Percentiles rank a stretch among this genome's conserved stretches.
phyloP scores from a whole-genome alignment of 768 basidiomycete species.

The Termitomyces sp. region DNA sequence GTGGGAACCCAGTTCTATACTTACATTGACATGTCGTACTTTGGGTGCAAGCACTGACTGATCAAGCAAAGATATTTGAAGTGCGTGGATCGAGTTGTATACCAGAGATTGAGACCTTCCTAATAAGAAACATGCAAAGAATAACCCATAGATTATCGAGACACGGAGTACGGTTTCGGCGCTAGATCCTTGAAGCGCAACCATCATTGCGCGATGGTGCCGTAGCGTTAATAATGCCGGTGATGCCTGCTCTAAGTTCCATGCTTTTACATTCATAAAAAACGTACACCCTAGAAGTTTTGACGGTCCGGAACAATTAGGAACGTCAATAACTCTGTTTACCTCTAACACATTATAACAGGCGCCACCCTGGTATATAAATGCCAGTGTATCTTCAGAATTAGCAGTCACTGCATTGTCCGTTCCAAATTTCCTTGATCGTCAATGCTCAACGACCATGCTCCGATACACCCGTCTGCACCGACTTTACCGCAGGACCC shows the following conservation, averaged over 20 bases:
- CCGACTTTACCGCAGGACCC: neutral
- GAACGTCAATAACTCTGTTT: conserved; percentile 1
- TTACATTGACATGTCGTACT: conserved; percentile 29
- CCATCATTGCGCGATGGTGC: neutral
- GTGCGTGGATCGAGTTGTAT: neutral
- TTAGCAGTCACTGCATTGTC: neutral
- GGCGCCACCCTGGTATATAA: conserved; percentile 6
- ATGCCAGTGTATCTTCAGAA: neutral
- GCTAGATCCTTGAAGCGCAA: neutral
- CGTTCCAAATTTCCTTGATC: conserved; percentile 3
- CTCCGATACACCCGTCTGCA: neutral
- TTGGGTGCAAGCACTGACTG: neutral
- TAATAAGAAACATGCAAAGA: neutral
- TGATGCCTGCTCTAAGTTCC: neutral
- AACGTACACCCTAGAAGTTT: neutral
- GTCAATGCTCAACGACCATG: conserved; percentile 1
- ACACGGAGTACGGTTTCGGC: neutral
- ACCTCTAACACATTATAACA: neutral
- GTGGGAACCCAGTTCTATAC: conserved; percentile 65
- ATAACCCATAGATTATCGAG: neutral
- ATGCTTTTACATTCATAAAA: neutral
- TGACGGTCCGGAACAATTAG: neutral
- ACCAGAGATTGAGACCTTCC: neutral
- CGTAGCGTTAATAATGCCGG: neutral
- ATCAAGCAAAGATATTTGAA: neutral